phyloP scores from a whole-genome alignment of 2,329 filamentous ascomycete species.

The Zasmidium cellare region DNA sequence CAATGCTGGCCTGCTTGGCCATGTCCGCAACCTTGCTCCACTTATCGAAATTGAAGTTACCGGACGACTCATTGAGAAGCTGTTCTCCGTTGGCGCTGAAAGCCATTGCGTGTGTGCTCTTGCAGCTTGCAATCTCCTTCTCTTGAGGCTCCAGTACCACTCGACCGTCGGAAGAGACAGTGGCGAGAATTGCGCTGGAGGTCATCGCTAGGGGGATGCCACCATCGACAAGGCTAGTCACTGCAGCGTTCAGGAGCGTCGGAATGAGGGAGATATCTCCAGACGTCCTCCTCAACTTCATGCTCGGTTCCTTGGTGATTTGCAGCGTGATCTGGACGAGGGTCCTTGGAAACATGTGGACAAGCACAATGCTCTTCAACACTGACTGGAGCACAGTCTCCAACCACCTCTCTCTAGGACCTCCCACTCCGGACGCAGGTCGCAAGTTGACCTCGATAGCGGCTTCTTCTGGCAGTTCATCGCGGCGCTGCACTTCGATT shows the following conservation, averaged over 20 bases:
- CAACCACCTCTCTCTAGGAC: conserved; percentile 65
- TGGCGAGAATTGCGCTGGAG: conserved; percentile 65
- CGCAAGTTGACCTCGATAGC: conserved; percentile 86
- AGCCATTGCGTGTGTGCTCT: conserved; percentile 77
- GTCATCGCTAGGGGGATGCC: conserved; percentile 77
- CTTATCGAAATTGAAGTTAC: conserved; percentile 69
- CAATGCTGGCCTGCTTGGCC: conserved; percentile 65
- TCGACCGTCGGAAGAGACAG: conserved; percentile 47
- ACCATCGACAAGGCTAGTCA: conserved; percentile 77
- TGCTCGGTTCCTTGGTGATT: conserved; percentile 42
- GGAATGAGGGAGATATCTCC: conserved; percentile 80
- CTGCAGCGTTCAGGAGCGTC: conserved; percentile 74
- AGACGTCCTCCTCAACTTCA: conserved; percentile 57
- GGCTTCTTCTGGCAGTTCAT: conserved; percentile 90
- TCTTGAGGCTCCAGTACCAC: conserved; percentile 59
- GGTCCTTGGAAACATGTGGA: conserved; percentile 72
- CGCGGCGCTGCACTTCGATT: conserved; percentile 81
- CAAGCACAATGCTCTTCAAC: conserved; percentile 71
- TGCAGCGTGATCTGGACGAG: conserved; percentile 83
- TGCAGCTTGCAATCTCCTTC: conserved; percentile 61
- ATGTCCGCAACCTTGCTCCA: conserved; percentile 71
- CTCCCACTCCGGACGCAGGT: conserved; percentile 78
- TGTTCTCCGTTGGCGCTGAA: conserved; percentile 75
- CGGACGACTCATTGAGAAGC: conserved; percentile 78
- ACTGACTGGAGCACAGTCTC: conserved; percentile 74